Base-by-base conservation (phyloP, 345 rosid species). In the Linum usitatissimum region DNA sequence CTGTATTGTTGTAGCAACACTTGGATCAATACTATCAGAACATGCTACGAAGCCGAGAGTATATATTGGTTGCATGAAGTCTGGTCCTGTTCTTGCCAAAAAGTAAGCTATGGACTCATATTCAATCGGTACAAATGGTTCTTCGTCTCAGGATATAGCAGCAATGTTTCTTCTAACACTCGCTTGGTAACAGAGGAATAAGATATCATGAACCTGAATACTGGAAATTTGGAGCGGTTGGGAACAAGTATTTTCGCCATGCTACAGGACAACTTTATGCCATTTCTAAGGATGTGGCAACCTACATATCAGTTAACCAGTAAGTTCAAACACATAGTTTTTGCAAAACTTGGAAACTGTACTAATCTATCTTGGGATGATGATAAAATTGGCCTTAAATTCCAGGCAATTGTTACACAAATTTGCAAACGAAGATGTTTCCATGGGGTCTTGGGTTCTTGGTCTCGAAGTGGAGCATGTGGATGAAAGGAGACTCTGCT, bases 251-350 rank as follows among this genome's bases (percentile, higher is more conserved):
- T 64, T 89, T 91, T 55, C 92, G 95, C 9, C 96, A 85, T 58
- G 98, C 98, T 18, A 80, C 96, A 0, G 98, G 98, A 42, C 93
- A 91, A 72, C 66, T 92, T 30, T 92, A 92, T 61, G 96, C 89
- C 18, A 80, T 92, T 51, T 85, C 96, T 5, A 87, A 85, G 62
- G 95, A 86, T 69, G 76, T 92, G 70, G 95, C 91, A 18, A 72
- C 83, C 39, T 92, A 89, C 71, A 85, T 89, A 72, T 78, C 76
- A 36, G 60, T 62, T 39, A 92, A 89, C 79, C 85, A 74, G 98
- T 86, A 77, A 83, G 87, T 65, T 55, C 62, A 20, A 28, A 53
- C 30, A 31, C 14, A 62, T 15, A 18, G n/a, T 28, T 55, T 58
- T 45, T 60, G 39, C 21, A 1, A 36, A 19, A 62, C 39, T 3